Percentiles rank a stretch among this genome's conserved stretches.
phyloP scores from a whole-genome alignment of 257 asterid genomes.

The Fraxinus pennsylvanica region DNA sequence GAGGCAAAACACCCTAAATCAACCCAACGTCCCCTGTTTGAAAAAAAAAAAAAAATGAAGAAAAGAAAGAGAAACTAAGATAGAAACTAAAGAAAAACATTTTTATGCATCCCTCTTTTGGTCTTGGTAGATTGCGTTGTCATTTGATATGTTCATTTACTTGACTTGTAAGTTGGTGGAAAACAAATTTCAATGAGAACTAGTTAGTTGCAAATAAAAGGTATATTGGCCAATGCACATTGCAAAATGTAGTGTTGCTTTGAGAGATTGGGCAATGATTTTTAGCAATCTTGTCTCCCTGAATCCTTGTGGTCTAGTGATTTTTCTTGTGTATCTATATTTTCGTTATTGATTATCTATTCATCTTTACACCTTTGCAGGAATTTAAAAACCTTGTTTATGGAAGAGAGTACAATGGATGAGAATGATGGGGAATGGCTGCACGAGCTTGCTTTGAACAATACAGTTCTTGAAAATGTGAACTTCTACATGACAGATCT shows the following conservation, averaged over 20 bases:
- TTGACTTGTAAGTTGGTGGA: background rate
- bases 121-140: background rate
- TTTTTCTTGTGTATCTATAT: background rate
- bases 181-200: too few species aligned
- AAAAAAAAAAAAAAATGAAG: too few species aligned
- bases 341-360: background rate
- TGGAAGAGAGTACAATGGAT: constrained; percentile 52
- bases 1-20: background rate
- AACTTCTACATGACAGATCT: constrained; percentile 58
- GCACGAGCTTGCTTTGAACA: constrained; percentile 50
- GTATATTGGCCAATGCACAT: background rate
- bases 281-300: background rate
- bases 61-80: too few species aligned
- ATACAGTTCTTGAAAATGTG: constrained; percentile 46
- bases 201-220: background rate
- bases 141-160: background rate
- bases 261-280: background rate
- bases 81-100: background rate
- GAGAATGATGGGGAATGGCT: constrained; percentile 64
- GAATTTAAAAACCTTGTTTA: constrained; percentile 39
- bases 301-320: background rate
- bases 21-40: background rate
- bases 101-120: background rate
- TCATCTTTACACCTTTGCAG: constrained; percentile 21
- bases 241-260: background rate